These are phyloP conservation scores for Plasmodium reichenowi DNA, from an alignment of 169 alveolate genomes.

Conservation along the genomic window DNA sequence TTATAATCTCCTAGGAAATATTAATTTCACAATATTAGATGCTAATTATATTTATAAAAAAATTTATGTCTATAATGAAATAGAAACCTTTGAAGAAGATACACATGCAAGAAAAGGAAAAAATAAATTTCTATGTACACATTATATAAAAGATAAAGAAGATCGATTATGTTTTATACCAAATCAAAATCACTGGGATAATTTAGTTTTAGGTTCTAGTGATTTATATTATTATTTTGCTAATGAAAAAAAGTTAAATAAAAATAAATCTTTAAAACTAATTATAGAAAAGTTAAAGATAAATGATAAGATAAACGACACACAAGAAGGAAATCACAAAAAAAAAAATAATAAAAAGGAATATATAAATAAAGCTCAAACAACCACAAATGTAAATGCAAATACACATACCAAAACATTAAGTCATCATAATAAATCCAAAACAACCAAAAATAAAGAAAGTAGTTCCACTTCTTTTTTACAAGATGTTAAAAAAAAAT, in stretches of 20 bases:
- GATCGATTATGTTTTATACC: constrained; percentile 36
- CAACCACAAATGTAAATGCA: not conserved
- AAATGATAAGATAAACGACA: not conserved
- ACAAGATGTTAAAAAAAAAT: not conserved
- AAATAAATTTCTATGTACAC: constrained; percentile 49
- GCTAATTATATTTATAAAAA: constrained; percentile 57
- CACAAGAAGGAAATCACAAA: not conserved
- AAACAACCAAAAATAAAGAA: constrained; percentile 3
- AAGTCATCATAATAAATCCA: not conserved
- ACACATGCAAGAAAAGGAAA: constrained; percentile 13
- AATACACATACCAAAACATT: not conserved
- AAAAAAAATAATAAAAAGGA: not conserved
- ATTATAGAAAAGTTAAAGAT: constrained; percentile 43
- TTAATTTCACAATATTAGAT: constrained; percentile 29
- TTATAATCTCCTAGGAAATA: constrained; percentile 51
- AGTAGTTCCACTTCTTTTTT: not conserved
- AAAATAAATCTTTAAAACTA: constrained; percentile 30
- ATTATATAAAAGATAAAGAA: constrained; percentile 43
- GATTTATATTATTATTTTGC: constrained; percentile 50
- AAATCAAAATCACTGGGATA: constrained; percentile 60
- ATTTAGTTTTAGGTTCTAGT: constrained; percentile 51
- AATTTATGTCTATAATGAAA: constrained; percentile 36
- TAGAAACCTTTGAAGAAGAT: constrained; percentile 15
- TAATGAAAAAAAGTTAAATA: constrained; percentile 27
- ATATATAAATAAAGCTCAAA: no score